Evolutionary conservation across 345 rosid species (phyloP), one percentile per base, ranked within the genome.

Genomic region (Gossypioides kirkii): DNA sequence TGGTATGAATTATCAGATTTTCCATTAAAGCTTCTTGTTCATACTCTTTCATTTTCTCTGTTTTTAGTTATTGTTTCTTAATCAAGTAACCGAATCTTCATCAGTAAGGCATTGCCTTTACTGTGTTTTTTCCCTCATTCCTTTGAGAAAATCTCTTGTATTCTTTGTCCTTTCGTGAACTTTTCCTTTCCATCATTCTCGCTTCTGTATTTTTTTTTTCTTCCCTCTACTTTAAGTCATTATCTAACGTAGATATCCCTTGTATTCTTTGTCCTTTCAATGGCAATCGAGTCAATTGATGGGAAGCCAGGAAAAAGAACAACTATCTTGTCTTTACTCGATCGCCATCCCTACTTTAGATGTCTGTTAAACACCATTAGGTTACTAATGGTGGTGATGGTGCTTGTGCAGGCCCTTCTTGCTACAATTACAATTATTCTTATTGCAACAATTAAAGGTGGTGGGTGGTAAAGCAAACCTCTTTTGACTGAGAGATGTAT

Each of bases 381-480:
- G 22, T n/a, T n/a, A n/a, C n/a, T n/a, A n/a, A 43, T 1, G 49
- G n/a, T 45, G 66, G 25, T 60, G 25, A 26, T 45, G 66, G 25
- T 60, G 25, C 23, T 13, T 45, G 12, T 74, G 79, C 96, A 94
- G 98, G 98, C 98, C 10, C 52, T 86, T 77, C 79, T 94, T 63
- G 98, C 86, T 10, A 87, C 94, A 2, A 73, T 94, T 59, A 97
- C 86, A 71, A 76, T 91, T 77, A 59, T 91, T 76, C 73, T 94
- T 49, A 94, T 92, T 59, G 91, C 66, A 72, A 74, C 96, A n/a
- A 88, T 75, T 77, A 89, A 90, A 68, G 79, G 82, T 54, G 67
- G 80, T 4, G 88, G 79, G 2, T 84, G 92, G 90, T 85, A 76
- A 85, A 14, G 5, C 28, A 20, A 20, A 18, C 1, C 20, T 20